Conservation (phyloP, 1,284 basidiomycete genomes). For the Fistulinella cinereoalba region DNA sequence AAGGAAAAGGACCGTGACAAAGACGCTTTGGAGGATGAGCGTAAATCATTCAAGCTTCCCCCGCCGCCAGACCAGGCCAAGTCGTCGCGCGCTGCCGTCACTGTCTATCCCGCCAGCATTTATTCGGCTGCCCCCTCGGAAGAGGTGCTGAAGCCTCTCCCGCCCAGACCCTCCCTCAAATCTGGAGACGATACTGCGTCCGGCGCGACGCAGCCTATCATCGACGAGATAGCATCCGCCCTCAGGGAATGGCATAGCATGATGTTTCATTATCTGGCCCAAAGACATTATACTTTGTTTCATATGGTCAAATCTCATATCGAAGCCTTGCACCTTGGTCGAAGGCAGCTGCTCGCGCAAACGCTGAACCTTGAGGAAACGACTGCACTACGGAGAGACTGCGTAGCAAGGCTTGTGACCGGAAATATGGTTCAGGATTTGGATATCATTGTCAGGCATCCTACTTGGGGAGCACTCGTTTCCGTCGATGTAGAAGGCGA, state of each 20-base stretch:
- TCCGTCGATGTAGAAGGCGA: conserved; percentile 82
- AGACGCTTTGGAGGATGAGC: conserved; percentile 38
- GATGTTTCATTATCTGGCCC: conserved; percentile 87
- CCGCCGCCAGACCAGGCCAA: conserved; percentile 72
- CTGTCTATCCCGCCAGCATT: conserved; percentile 67
- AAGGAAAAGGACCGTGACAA: conserved; percentile 63
- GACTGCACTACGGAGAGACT: conserved; percentile 77
- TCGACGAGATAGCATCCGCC: conserved; percentile 97
- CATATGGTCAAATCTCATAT: conserved; percentile 86
- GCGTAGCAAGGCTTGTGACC: conserved; percentile 83
- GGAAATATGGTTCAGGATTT: conserved; percentile 91
- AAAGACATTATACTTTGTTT: conserved; percentile 89
- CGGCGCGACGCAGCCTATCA: conserved; percentile 81
- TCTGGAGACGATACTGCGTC: conserved; percentile 88
- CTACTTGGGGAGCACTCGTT: conserved; percentile 85
- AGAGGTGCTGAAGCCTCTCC: conserved; percentile 71
- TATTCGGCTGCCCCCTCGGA: conserved; percentile 66
- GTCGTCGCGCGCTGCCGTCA: conserved; percentile 64
- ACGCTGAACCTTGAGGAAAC: conserved; percentile 90
- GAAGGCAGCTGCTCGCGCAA: conserved; percentile 86
- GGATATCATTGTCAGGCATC: conserved; percentile 94
- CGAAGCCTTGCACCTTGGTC: conserved; percentile 85
- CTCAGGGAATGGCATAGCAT: conserved; percentile 93
- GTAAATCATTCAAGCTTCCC: conserved; percentile 66
- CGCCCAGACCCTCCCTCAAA: conserved; percentile 90